These are phyloP conservation scores for Yarrowia galli DNA, from an alignment of 1,139 yeast genomes.

Conservation along the genomic window DNA sequence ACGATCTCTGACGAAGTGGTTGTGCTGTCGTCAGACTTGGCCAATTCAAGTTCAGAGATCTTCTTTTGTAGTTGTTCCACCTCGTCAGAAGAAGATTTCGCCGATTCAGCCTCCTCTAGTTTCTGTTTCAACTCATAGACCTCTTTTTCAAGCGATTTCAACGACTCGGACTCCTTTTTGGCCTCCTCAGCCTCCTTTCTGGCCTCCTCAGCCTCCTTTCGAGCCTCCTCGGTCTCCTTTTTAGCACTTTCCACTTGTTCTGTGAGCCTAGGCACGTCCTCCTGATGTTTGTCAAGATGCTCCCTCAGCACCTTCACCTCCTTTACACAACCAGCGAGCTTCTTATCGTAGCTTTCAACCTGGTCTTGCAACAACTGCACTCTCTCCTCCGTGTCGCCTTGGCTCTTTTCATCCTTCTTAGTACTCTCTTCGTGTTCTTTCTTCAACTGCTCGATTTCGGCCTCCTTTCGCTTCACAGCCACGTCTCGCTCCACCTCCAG, in stretches of 20 bases:
- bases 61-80: slow-evolving; percentile 13
- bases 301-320: not conserved
- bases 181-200: not conserved
- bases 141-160: not conserved
- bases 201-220: no score
- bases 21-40: not conserved
- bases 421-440: not conserved
- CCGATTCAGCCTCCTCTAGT: not conserved
- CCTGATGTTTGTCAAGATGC: not conserved
- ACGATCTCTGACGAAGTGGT: not conserved
- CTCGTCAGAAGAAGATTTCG: not conserved
- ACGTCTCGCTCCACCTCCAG: slow-evolving; percentile 24
- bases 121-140: not conserved
- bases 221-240: not conserved
- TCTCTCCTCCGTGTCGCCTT: not conserved
- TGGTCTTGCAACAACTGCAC: not conserved
- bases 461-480: slow-evolving; percentile 9
- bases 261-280: not conserved
- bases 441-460: slow-evolving; percentile 2
- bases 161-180: not conserved
- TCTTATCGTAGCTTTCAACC: not conserved
- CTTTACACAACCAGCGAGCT: not conserved
- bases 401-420: not conserved
- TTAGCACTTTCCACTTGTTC: not conserved
- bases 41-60: not conserved